Percentiles rank a stretch among this genome's conserved stretches.
These are phyloP conservation scores for Cutaneotrichosporon sp. DNA, from an alignment of 1,284 basidiomycete genomes.

Conservation along the genomic window DNA sequence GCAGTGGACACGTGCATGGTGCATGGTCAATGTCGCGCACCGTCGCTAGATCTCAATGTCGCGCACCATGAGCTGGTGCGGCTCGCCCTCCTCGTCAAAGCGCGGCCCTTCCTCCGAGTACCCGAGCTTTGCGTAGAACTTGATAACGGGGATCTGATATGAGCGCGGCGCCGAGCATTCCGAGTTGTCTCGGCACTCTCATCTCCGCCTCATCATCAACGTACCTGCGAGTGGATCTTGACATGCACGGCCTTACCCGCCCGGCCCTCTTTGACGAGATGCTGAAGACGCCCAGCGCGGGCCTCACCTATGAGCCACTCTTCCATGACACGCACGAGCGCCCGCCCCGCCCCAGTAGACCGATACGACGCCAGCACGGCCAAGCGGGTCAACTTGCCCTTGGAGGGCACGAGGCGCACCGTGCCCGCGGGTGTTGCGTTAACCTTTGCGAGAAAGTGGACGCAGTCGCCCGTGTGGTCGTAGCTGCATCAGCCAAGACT, in stretches of 20 bases:
- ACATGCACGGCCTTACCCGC: conserved; percentile 29
- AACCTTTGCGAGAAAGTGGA: conserved; percentile 19
- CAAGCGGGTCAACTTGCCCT: conserved; percentile 47
- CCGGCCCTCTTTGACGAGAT: conserved; percentile 18
- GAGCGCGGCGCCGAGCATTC: neutral
- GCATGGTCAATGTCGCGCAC: too few species aligned
- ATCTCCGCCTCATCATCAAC: conserved; percentile 8
- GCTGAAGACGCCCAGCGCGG: conserved; percentile 11
- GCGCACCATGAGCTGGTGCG: conserved; percentile 19
- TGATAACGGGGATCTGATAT: conserved; percentile 42
- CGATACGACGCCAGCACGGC: conserved; percentile 43
- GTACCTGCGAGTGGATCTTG: conserved; percentile 45
- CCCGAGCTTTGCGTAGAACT: conserved; percentile 60
- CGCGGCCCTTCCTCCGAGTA: conserved; percentile 58
- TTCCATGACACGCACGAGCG: conserved; percentile 36
- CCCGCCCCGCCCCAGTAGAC: conserved; percentile 42
- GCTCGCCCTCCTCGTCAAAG: conserved; percentile 62
- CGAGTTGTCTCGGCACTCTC: neutral
- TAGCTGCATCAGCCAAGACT: conserved; percentile 11
- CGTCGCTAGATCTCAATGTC: conserved; percentile 11
- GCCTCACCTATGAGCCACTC: conserved; percentile 25
- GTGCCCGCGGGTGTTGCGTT: conserved; percentile 43
- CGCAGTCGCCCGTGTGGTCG: conserved; percentile 17
- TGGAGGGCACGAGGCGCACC: conserved; percentile 41
- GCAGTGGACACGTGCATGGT: neutral